Conservation (phyloP, 495 filamentous ascomycete species). For the Neurospora pannonica region DNA sequence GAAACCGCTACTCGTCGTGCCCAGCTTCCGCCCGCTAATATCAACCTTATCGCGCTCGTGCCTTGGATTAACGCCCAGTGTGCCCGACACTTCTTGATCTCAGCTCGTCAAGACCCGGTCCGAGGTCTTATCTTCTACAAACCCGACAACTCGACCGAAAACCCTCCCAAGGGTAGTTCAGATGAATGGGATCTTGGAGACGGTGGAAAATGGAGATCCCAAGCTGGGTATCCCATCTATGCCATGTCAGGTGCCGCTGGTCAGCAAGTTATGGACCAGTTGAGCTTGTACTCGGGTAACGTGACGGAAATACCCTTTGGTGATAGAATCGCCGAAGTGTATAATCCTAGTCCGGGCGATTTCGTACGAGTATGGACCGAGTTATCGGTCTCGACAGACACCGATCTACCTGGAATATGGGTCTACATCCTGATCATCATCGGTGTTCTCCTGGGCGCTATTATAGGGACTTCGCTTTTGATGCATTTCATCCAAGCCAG, state of each 20-base stretch:
- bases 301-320: conserved; percentile 48
- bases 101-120: conserved; percentile 47
- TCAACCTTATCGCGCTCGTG: conserved; percentile 62
- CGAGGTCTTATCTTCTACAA: conserved; percentile 70
- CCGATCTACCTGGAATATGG: conserved; percentile 62
- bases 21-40: conserved; percentile 59
- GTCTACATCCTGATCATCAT: conserved; percentile 72
- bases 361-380: conserved; percentile 42
- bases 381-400: conserved; percentile 27
- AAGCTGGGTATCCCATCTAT: conserved; percentile 68
- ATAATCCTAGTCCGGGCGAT: conserved; percentile 53
- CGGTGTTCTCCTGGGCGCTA: conserved; percentile 59
- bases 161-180: conserved; percentile 52
- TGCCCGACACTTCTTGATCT: conserved; percentile 54
- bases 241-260: conserved; percentile 64
- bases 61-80: conserved; percentile 77
- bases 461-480: conserved; percentile 51
- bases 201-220: conserved; percentile 50
- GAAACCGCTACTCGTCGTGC: conserved; percentile 60
- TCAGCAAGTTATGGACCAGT: conserved; percentile 55
- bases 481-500: conserved; percentile 69
- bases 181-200: conserved; percentile 58
- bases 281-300: conserved; percentile 68
- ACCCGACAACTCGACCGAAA: conserved; percentile 43
- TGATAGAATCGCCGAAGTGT: conserved; percentile 48